These are phyloP conservation scores for Solanum medicagineum DNA, from an alignment of 257 asterid species.

Conservation along the genomic window DNA sequence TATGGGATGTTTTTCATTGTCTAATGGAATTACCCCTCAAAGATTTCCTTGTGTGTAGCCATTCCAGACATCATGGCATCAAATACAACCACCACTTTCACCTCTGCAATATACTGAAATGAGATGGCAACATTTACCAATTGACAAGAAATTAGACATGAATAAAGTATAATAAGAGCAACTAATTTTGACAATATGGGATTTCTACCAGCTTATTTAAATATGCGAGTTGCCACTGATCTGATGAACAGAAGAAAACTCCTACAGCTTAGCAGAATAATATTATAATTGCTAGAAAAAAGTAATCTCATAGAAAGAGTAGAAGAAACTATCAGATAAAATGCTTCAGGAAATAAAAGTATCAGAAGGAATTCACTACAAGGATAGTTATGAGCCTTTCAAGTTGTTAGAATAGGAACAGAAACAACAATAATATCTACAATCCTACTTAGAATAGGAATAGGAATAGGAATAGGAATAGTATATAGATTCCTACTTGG, in stretches of 20 bases:
- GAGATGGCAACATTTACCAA: background rate
- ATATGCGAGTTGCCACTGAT: background rate
- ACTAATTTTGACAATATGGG: background rate
- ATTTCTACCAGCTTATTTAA: background rate
- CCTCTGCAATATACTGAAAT: slow-evolving; percentile 48
- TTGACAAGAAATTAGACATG: background rate
- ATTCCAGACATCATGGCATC: slow-evolving; percentile 95
- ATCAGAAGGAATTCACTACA: background rate
- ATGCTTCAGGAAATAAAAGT: background rate
- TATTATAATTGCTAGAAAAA: background rate
- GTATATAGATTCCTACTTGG: no score
- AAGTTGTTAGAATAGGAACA: background rate
- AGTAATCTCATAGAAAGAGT: background rate
- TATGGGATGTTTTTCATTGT: background rate
- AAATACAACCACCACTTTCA: slow-evolving; percentile 95
- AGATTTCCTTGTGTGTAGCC: slow-evolving; percentile 72
- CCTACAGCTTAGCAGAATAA: background rate
- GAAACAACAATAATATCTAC: no score
- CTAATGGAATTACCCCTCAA: slow-evolving; percentile 55
- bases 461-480: no score
- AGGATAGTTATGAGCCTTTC: background rate
- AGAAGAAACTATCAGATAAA: background rate
- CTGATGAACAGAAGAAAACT: background rate
- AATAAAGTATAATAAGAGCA: background rate
- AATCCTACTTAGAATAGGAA: no score